phyloP scores from a whole-genome alignment of 495 filamentous ascomycete species.

The Oleoguttula mirabilis region DNA sequence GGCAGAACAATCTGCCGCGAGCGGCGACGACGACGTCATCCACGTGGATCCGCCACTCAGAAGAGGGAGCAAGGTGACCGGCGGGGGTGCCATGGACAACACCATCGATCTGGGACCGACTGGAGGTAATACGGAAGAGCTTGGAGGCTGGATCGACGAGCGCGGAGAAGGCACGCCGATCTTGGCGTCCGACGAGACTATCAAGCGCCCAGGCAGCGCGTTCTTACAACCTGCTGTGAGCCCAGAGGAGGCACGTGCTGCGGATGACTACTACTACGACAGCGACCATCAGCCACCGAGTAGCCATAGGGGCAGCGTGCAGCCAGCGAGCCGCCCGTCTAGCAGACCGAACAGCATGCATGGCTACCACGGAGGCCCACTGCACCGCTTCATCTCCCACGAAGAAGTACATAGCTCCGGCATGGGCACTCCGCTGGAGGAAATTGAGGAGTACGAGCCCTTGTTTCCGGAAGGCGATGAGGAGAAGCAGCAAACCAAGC shows the following conservation, averaged over 20 bases:
- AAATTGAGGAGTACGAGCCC: slow-evolving; percentile 90
- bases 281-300: slow-evolving; percentile 24
- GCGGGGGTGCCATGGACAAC: slow-evolving; percentile 32
- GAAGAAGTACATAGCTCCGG: slow-evolving; percentile 42
- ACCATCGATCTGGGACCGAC: slow-evolving; percentile 35
- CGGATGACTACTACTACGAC: slow-evolving; percentile 47
- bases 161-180: slow-evolving; percentile 58
- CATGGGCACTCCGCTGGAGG: slow-evolving; percentile 66
- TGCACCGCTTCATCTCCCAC: slow-evolving; percentile 41
- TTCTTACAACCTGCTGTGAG: slow-evolving; percentile 63
- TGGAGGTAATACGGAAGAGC: slow-evolving; percentile 37
- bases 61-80: slow-evolving; percentile 50
- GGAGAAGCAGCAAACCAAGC: slow-evolving; percentile 40
- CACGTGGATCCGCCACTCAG: slow-evolving; percentile 64
- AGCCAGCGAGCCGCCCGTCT: slow-evolving; percentile 52
- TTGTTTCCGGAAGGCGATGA: slow-evolving; percentile 81
- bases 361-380: slow-evolving; percentile 28
- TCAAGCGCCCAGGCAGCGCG: slow-evolving; percentile 57
- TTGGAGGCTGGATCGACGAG: slow-evolving; percentile 42
- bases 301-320: slow-evolving; percentile 38
- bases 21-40: slow-evolving; percentile 50
- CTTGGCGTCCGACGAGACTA: slow-evolving; percentile 80
- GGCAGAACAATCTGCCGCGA: slow-evolving; percentile 30
- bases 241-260: slow-evolving; percentile 42
- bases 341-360: slow-evolving; percentile 61